phyloP scores from a whole-genome alignment of 2,329 filamentous ascomycete genomes.

The Colletotrichum falcatum region DNA sequence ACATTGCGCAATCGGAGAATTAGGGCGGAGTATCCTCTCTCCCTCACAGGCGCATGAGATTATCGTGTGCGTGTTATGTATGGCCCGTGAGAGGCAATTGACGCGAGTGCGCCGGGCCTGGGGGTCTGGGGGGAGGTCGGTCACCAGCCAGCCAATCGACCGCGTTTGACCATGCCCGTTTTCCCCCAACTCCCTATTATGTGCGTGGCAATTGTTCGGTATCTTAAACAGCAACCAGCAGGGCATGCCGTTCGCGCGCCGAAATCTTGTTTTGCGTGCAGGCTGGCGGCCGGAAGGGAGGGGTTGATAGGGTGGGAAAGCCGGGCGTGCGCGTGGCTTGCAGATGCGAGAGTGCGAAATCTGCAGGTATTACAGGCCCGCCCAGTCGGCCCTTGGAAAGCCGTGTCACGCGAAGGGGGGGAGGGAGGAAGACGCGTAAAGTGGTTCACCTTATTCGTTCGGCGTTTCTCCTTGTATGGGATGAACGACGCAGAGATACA shows the following conservation, averaged over 20 bases:
- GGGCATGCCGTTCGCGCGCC: constrained; percentile 32
- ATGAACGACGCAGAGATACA: not conserved
- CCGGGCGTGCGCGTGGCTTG: constrained; percentile 37
- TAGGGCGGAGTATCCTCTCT: constrained; percentile 12
- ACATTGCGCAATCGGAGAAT: constrained; percentile 38
- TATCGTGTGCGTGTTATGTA: not conserved
- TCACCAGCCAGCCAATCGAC: constrained; percentile 7
- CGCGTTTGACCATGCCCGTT: not conserved
- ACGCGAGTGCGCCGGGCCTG: constrained; percentile 13
- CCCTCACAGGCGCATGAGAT: constrained; percentile 17
- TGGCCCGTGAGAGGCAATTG: not conserved
- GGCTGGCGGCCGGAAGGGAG: constrained; percentile 24
- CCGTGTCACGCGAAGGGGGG: constrained; percentile 28
- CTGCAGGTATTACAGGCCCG: constrained; percentile 24
- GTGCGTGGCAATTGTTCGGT: no score
- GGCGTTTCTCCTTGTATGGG: not conserved
- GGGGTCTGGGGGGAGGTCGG: not conserved
- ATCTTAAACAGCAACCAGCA: no score
- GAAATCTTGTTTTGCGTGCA: constrained; percentile 41
- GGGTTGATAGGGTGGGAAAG: constrained; percentile 8
- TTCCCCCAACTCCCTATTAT: no score
- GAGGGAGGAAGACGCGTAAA: constrained; percentile 32
- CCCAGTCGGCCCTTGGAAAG: constrained; percentile 28
- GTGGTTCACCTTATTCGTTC: constrained; percentile 32
- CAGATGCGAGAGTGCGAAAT: constrained; percentile 40